These are phyloP conservation scores for Polyplosphaeria fusca DNA, from an alignment of 495 filamentous ascomycete species.

Conservation along the genomic window DNA sequence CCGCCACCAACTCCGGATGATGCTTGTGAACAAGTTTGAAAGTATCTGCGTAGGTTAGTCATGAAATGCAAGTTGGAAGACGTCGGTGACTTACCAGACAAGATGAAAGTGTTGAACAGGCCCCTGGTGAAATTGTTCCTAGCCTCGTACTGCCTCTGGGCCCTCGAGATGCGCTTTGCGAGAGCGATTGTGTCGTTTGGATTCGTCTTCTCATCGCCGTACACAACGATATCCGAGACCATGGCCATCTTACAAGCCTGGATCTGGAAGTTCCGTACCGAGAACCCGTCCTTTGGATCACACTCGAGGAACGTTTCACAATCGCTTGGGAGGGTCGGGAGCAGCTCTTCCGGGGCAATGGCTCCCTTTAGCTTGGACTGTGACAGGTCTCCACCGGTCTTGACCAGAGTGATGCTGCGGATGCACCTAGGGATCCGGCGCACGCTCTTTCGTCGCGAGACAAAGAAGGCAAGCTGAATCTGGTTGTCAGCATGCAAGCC, in stretches of 20 bases:
- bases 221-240: conserved; percentile 87
- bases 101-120: conserved; percentile 81
- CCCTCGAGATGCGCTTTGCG: conserved; percentile 67
- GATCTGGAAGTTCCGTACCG: conserved; percentile 92
- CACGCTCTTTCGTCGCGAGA: conserved; percentile 65
- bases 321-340: conserved; percentile 42
- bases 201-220: conserved; percentile 64
- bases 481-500: conserved; percentile 88
- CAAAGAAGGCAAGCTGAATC: conserved; percentile 85
- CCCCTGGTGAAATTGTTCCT: conserved; percentile 49
- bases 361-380: conserved; percentile 81
- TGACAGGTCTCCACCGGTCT: conserved; percentile 76
- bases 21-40: conserved; percentile 73
- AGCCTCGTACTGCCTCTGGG: conserved; percentile 70
- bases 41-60: conserved; percentile 44
- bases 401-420: conserved; percentile 80
- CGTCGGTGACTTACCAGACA: conserved; percentile 62
- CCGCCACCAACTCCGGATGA: conserved; percentile 66
- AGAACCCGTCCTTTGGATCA: conserved; percentile 82
- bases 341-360: conserved; percentile 72
- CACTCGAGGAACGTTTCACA: conserved; percentile 65
- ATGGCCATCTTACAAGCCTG: conserved; percentile 86
- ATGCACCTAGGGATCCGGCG: conserved; percentile 75
- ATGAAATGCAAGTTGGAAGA: too few relatives aligned
- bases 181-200: conserved; percentile 58